These are phyloP conservation scores for Fusarium sp. DNA, from an alignment of 2,329 filamentous ascomycete genomes.

Conservation along the genomic window DNA sequence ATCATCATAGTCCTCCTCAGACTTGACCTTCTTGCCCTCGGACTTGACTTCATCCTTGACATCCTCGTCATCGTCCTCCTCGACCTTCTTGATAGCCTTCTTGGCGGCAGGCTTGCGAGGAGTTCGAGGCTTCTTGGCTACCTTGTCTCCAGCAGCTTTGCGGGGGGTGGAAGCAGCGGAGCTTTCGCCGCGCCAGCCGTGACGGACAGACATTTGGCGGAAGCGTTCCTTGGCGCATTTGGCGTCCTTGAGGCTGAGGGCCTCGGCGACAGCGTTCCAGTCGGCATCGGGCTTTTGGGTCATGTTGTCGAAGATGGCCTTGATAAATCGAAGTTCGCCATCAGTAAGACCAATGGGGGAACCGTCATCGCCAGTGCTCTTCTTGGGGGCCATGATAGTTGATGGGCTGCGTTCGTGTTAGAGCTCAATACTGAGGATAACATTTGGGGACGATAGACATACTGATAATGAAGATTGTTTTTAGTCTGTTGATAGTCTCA, in stretches of 20 bases:
- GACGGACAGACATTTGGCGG: slow-evolving; percentile 56
- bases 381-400: slow-evolving; percentile 51
- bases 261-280: slow-evolving; percentile 55
- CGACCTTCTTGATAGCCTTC: slow-evolving; percentile 49
- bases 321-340: slow-evolving; percentile 55
- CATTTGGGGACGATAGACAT: neutral
- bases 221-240: slow-evolving; percentile 59
- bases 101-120: slow-evolving; percentile 48
- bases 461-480: slow-evolving; percentile 4
- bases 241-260: slow-evolving; percentile 55
- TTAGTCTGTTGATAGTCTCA: neutral
- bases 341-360: slow-evolving; percentile 49
- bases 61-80: slow-evolving; percentile 43
- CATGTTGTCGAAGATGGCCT: slow-evolving; percentile 58
- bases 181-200: slow-evolving; percentile 54
- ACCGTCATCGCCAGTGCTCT: slow-evolving; percentile 40
- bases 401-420: slow-evolving; percentile 19
- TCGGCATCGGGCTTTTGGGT: slow-evolving; percentile 56
- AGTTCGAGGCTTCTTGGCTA: slow-evolving; percentile 51
- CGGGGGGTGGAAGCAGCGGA: slow-evolving; percentile 40
- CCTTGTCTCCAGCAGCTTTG: slow-evolving; percentile 49
- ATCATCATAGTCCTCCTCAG: slow-evolving; percentile 3
- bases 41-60: slow-evolving; percentile 9
- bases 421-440: neutral
- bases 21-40: slow-evolving; percentile 17